Base-by-base conservation (phyloP, 441 rosid genomes). In the Arabidopsis lyrata region DNA sequence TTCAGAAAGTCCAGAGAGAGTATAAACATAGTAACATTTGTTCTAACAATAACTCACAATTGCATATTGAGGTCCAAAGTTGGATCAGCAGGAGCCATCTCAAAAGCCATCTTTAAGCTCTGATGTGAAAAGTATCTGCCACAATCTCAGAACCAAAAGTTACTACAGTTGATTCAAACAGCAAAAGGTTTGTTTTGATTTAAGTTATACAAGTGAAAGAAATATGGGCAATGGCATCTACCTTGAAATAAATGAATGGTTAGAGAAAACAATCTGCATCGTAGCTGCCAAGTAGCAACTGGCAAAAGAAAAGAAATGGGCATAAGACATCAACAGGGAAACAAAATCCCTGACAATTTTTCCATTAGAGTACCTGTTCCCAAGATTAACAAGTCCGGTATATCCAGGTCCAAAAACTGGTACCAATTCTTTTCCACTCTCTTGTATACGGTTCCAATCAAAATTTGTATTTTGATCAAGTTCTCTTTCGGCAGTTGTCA, bases 221-320 rank as follows among this genome's bases (percentile, higher is more conserved):
- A 66, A 53, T n/a, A 54, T 59, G 59, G 36, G 44, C 35, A 54
- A 27, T 62, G 63, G 10, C 65, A 77, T 52, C 57, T 72, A 91
- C 99, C 90, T 85, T 68, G 90, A 79, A 78, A 72, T 80, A 80
- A 95, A 92, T 60, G 88, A 81, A 53, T 68, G 84, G 20, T 90
- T 88, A 45, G 99, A 88, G 90, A 93, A 90, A 56, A 93, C 82
- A 74, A 86, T 90, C 84, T 95, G 99, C 96, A 95, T 91, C 1
- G 99, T 95, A 50, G 99, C 96, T 45, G 99, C 99, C 96, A 95
- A 81, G 83, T 95, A 92, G 90, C 99, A 95, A 81, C 99, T 92
- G 86, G 81, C 82, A 73, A 65, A 76, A 57, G 54, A 68, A 64
- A 63, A 48, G 53, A 63, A 75, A 32, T 15, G 12, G 59, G 63